phyloP scores from a whole-genome alignment of 1,139 yeast species.

The Nakaseomyces glabratus region DNA sequence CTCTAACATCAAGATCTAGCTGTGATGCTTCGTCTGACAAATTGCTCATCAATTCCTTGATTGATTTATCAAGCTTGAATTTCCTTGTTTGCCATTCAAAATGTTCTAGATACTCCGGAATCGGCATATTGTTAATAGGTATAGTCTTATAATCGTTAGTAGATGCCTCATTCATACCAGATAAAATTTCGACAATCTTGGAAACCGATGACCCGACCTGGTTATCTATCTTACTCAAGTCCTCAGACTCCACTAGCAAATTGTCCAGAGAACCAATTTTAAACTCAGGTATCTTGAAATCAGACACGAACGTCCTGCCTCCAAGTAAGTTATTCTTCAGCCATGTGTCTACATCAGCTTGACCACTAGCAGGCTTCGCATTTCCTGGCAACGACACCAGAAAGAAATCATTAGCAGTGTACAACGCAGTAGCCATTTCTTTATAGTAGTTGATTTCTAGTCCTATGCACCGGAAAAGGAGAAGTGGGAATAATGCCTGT shows the following conservation, averaged over 20 bases:
- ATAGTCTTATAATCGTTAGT: slow-evolving; percentile 42
- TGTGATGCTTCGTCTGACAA: slow-evolving; percentile 72
- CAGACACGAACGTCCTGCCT: slow-evolving; percentile 32
- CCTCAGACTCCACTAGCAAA: slow-evolving; percentile 84
- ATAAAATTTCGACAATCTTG: slow-evolving; percentile 70
- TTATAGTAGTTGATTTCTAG: too few species aligned
- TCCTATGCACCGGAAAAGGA: too few species aligned
- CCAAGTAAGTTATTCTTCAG: slow-evolving; percentile 29
- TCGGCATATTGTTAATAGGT: slow-evolving; percentile 39
- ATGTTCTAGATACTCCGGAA: slow-evolving; percentile 53
- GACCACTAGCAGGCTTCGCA: slow-evolving; percentile 40
- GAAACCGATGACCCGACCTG: slow-evolving; percentile 60
- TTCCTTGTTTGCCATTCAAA: slow-evolving; percentile 85
- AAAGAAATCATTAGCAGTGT: slow-evolving; percentile 30
- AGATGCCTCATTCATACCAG: slow-evolving; percentile 39
- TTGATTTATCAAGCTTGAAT: slow-evolving; percentile 75
- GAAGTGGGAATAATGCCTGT: too few species aligned
- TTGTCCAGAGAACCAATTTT: slow-evolving; percentile 94
- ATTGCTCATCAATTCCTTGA: slow-evolving; percentile 60
- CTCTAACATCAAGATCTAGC: slow-evolving; percentile 74
- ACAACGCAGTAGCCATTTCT: slow-evolving; percentile 21
- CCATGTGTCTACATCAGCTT: slow-evolving; percentile 36
- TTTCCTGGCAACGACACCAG: slow-evolving; percentile 41
- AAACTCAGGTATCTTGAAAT: slow-evolving; percentile 68
- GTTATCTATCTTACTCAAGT: slow-evolving; percentile 66